Conservation (phyloP, 164 flowering plant species). For the Buxus sempervirens region DNA sequence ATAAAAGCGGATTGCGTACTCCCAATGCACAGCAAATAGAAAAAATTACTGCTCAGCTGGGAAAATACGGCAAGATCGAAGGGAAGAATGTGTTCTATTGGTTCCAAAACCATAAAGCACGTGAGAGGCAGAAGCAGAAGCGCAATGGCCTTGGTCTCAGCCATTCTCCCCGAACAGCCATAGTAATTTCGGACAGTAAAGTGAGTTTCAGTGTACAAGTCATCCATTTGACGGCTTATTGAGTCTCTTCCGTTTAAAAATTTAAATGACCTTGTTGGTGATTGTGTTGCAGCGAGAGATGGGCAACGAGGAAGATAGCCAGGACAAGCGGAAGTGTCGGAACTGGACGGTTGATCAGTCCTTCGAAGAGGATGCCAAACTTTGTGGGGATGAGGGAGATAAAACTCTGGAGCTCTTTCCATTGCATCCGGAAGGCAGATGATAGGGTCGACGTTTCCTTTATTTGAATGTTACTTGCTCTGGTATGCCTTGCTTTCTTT, state of each 20-base stretch:
- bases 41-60: conserved; percentile 62
- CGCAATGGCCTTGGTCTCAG: conserved; percentile 55
- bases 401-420: conserved; percentile 91
- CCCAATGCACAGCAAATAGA: conserved; percentile 83
- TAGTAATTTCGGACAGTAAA: conserved; percentile 24
- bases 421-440: conserved; percentile 87
- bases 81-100: conserved; percentile 90
- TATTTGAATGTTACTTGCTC: conserved; percentile 13
- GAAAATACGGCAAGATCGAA: conserved; percentile 80
- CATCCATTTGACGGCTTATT: too few species aligned
- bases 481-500: conserved; percentile 15
- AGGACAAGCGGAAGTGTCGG: conserved; percentile 68
- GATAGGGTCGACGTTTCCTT: conserved; percentile 21
- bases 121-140: conserved; percentile 96
- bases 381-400: conserved; percentile 33
- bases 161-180: conserved; percentile 27
- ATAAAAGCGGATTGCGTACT: conserved; percentile 73
- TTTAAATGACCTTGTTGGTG: neutral
- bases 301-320: conserved; percentile 41
- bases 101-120: conserved; percentile 98
- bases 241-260: neutral
- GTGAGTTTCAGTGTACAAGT: conserved; percentile 16
- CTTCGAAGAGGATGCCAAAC: conserved; percentile 35
- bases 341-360: conserved; percentile 58
- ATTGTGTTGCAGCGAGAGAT: conserved; percentile 34